Percentiles rank a stretch among this genome's conserved stretches.
phyloP scores from a whole-genome alignment of 139 green algal genomes.

The Nannochloris sp. region DNA sequence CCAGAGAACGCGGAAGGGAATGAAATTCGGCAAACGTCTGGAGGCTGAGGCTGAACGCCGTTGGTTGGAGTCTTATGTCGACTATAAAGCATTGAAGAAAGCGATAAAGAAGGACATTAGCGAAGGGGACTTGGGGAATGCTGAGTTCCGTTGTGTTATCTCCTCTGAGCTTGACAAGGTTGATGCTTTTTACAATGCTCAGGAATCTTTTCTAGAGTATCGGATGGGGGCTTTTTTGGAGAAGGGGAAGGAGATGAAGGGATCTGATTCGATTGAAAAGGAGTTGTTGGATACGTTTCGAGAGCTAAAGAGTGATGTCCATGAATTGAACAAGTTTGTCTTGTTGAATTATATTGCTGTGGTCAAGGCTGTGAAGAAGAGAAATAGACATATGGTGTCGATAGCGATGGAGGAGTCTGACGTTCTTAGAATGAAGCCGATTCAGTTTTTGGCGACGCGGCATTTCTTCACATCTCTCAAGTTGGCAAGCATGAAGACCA shows the following conservation, averaged over 20 bases:
- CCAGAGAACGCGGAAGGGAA: not conserved
- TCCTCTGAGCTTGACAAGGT: slow-evolving; percentile 47
- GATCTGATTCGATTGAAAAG: not conserved
- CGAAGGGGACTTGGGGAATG: slow-evolving; percentile 33
- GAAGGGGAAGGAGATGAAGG: slow-evolving; percentile 25
- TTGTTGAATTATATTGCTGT: slow-evolving; percentile 80
- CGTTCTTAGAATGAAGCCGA: slow-evolving; percentile 18
- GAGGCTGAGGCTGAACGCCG: slow-evolving; percentile 34
- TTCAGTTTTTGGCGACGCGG: slow-evolving; percentile 54
- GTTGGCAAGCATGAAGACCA: slow-evolving; percentile 57
- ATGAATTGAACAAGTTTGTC: slow-evolving; percentile 55
- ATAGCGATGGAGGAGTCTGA: slow-evolving; percentile 2
- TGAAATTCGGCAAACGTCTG: slow-evolving; percentile 67
- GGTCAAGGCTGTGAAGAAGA: slow-evolving; percentile 75
- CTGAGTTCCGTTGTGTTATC: slow-evolving; percentile 39
- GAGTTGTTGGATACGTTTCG: slow-evolving; percentile 39
- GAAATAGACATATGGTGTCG: slow-evolving; percentile 50
- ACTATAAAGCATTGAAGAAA: slow-evolving; percentile 64
- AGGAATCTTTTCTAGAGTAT: not conserved
- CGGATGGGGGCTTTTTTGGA: not conserved
- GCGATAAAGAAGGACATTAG: slow-evolving; percentile 51
- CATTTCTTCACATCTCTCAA: slow-evolving; percentile 67
- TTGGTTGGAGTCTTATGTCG: slow-evolving; percentile 31
- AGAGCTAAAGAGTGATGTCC: slow-evolving; percentile 19
- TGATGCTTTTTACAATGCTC: slow-evolving; percentile 39